Evolutionary conservation across 2,329 filamentous ascomycete species (phyloP).

Genomic region (Alternaria sp.): DNA sequence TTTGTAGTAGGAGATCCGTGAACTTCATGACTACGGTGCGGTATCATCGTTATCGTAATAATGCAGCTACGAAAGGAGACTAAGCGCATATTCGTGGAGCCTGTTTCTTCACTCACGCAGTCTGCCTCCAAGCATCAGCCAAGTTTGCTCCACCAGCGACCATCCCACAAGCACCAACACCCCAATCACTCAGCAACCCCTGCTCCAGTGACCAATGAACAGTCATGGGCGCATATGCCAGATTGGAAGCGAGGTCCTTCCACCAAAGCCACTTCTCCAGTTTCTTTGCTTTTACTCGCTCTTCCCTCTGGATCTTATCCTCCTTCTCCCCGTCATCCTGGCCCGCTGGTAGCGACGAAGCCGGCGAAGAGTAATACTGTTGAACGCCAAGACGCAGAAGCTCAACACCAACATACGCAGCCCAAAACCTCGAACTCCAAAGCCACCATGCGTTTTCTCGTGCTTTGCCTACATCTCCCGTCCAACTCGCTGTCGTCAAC

Average conservation of each 20-base stretch:
- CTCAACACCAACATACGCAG: slow-evolving; percentile 78
- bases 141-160: slow-evolving; percentile 58
- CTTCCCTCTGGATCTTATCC: slow-evolving; percentile 55
- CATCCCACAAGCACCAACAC: slow-evolving; percentile 67
- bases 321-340: slow-evolving; percentile 55
- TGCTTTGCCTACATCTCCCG: slow-evolving; percentile 54
- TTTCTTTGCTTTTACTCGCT: slow-evolving; percentile 37
- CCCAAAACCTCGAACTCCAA: slow-evolving; percentile 84
- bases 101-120: slow-evolving; percentile 29
- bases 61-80: background rate
- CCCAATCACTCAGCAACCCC: slow-evolving; percentile 63
- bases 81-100: background rate
- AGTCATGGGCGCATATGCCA: slow-evolving; percentile 82
- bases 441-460: slow-evolving; percentile 69
- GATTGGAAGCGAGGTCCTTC: slow-evolving; percentile 72
- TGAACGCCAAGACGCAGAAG: slow-evolving; percentile 66
- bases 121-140: slow-evolving; percentile 57
- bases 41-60: background rate
- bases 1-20: background rate
- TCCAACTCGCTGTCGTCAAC: slow-evolving; percentile 60
- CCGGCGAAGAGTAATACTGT: slow-evolving; percentile 42
- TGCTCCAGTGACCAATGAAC: slow-evolving; percentile 79
- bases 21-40: background rate
- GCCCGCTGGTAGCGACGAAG: background rate
- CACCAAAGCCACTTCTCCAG: slow-evolving; percentile 62